Percentiles rank a stretch among this genome's conserved stretches.
These are phyloP conservation scores for Xylaria sp. DNA, from an alignment of 2,329 filamentous ascomycete species.

Conservation along the genomic window DNA sequence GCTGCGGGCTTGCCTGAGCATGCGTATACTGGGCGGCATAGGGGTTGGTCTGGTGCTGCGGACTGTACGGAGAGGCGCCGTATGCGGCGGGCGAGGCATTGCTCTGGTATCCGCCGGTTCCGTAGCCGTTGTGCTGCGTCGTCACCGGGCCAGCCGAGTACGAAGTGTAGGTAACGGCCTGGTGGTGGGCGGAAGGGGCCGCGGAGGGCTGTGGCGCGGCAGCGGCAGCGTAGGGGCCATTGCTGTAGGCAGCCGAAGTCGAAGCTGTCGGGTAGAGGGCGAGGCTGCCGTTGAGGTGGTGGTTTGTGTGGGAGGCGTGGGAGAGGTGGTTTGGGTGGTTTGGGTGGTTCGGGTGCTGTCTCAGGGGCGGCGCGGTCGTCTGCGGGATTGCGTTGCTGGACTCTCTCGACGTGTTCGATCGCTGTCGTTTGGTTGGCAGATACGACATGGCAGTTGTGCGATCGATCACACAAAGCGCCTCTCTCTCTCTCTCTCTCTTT, in stretches of 20 bases:
- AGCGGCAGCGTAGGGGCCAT: constrained; percentile 41
- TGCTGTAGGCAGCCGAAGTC: constrained; percentile 42
- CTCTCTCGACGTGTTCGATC: constrained; percentile 51
- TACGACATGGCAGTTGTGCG: constrained; percentile 49
- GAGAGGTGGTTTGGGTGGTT: constrained; percentile 38
- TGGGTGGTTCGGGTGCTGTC: constrained; percentile 40
- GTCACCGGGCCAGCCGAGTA: constrained; percentile 47
- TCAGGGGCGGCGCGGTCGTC: constrained; percentile 49
- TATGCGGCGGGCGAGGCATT: constrained; percentile 39
- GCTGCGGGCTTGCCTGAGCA: constrained; percentile 44
- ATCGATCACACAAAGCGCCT: constrained; percentile 36
- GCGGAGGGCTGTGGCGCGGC: constrained; percentile 27
- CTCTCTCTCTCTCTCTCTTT: too few species aligned
- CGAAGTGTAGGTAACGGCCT: constrained; percentile 44
- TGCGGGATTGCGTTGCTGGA: constrained; percentile 49
- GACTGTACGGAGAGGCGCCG: constrained; percentile 44
- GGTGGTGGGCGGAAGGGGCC: constrained; percentile 41
- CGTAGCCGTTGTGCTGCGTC: constrained; percentile 46
- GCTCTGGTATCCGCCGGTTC: constrained; percentile 43
- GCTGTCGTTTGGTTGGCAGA: constrained; percentile 50
- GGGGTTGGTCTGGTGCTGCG: constrained; percentile 44
- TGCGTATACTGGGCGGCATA: constrained; percentile 47
- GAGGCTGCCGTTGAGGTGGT: constrained; percentile 40
- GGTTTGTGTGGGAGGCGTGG: constrained; percentile 14
- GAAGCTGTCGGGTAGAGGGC: constrained; percentile 34